Percentiles rank a stretch among this genome's conserved stretches.
phyloP scores from a whole-genome alignment of 768 basidiomycete genomes.

The Podaxis sp. region DNA sequence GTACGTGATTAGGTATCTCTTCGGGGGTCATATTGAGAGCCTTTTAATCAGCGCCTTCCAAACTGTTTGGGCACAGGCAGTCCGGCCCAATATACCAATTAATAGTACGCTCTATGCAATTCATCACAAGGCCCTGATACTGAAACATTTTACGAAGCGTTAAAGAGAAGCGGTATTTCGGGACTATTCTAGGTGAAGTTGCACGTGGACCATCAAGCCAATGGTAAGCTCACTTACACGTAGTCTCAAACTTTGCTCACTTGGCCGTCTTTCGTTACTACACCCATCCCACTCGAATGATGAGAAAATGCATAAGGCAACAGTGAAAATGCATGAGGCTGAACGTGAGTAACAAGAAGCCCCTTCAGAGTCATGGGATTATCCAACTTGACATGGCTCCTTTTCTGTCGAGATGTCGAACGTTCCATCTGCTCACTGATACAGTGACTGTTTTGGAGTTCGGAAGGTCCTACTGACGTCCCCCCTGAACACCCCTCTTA shows the following conservation, averaged over 20 bases:
- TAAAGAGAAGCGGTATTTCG: conserved; percentile 21
- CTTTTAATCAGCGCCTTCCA: conserved; percentile 30
- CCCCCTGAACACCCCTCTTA: no score
- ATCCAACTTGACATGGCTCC: no score
- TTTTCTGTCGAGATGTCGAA: no score
- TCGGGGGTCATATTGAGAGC: background rate
- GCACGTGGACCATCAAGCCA: background rate
- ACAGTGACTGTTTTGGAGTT: no score
- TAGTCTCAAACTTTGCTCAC: background rate
- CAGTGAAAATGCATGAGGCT: no score
- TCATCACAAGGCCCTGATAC: background rate
- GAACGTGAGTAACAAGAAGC: no score
- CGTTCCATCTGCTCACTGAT: no score
- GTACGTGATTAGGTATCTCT: conserved; percentile 21
- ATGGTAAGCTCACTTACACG: background rate
- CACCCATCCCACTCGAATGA: no score
- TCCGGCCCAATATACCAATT: conserved; percentile 38
- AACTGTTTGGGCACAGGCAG: conserved; percentile 36
- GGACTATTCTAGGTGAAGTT: conserved; percentile 11
- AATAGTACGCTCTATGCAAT: background rate
- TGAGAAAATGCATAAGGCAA: no score
- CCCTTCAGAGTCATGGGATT: no score
- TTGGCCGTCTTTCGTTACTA: no score
- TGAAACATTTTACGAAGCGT: background rate
- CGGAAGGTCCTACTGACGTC: no score